These are phyloP conservation scores for Talaromyces marneffei DNA, from an alignment of 2,329 filamentous ascomycete genomes.

Conservation along the genomic window DNA sequence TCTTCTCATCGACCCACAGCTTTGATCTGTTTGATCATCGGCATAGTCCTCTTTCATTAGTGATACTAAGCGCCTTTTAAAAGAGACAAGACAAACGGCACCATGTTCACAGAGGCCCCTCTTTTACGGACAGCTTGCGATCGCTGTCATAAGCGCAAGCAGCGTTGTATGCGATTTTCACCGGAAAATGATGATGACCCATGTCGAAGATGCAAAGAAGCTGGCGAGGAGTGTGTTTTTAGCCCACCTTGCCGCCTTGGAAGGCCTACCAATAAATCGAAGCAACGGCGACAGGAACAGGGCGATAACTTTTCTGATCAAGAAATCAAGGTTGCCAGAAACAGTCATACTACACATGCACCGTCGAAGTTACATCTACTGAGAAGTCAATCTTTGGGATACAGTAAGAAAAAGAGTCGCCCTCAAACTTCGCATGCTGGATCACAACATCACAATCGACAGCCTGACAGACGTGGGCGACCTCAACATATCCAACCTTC, in stretches of 20 bases:
- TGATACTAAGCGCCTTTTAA: too few relatives aligned
- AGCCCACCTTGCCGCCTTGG: conserved; percentile 8
- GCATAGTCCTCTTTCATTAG: too few relatives aligned
- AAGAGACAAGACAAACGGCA: background rate
- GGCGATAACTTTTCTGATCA: background rate
- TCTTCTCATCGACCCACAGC: too few relatives aligned
- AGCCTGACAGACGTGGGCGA: background rate
- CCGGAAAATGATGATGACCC: background rate
- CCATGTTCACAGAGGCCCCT: background rate
- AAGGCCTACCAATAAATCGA: conserved; percentile 1
- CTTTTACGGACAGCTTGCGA: conserved; percentile 3
- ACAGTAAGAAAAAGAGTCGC: background rate
- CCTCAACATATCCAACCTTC: background rate
- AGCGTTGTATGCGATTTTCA: conserved; percentile 3
- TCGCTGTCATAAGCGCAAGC: conserved; percentile 10
- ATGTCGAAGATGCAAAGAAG: conserved; percentile 6
- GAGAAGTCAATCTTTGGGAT: background rate
- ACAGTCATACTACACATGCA: background rate
- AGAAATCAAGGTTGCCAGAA: background rate
- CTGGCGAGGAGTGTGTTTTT: conserved; percentile 7
- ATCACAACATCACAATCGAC: background rate
- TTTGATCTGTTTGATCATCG: background rate
- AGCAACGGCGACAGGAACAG: background rate
- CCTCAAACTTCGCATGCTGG: background rate
- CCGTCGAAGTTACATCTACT: background rate